A percentile compares a stretch with the other conserved stretches of the same genome.
Conservation (phyloP, 2,329 filamentous ascomycete species). For the Paramyrothecium roridum region DNA sequence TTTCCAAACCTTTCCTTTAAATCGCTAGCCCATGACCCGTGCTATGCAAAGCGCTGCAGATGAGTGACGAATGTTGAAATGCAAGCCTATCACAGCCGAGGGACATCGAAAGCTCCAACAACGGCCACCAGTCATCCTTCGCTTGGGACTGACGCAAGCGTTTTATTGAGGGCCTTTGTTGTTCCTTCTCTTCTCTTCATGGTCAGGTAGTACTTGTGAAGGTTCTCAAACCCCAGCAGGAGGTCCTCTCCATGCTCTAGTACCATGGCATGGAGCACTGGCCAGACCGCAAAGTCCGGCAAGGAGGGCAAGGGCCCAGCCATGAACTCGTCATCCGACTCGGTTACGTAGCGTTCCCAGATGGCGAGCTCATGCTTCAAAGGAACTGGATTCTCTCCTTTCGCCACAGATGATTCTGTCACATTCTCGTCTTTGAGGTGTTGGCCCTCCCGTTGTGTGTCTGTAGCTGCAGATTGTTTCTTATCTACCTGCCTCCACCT, state of each 20-base stretch:
- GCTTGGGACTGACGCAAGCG: background rate
- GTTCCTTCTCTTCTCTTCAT: conserved; percentile 16
- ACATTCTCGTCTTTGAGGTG: too few species aligned
- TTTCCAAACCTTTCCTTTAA: too few species aligned
- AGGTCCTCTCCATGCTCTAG: conserved; percentile 25
- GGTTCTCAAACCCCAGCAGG: conserved; percentile 22
- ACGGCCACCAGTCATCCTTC: background rate
- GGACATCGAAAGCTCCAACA: too few species aligned
- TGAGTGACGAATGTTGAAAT: too few species aligned
- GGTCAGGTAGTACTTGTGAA: conserved; percentile 35
- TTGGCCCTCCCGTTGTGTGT: too few species aligned
- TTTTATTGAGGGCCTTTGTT: conserved; percentile 16
- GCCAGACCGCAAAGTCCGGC: conserved; percentile 57
- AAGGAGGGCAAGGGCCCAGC: conserved; percentile 38
- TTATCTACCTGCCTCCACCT: conserved; percentile 24
- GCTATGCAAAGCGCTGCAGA: too few species aligned
- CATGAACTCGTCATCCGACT: conserved; percentile 36
- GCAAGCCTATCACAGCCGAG: too few species aligned
- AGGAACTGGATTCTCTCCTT: conserved; percentile 4
- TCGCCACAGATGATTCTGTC: too few species aligned
- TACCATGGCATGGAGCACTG: conserved; percentile 46
- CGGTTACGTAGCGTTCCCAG: conserved; percentile 36
- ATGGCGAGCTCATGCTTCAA: conserved; percentile 26
- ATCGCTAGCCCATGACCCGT: too few species aligned
- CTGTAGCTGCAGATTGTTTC: background rate